Conservation (phyloP, 768 basidiomycete species). For the Pisolithus tinctorius region DNA sequence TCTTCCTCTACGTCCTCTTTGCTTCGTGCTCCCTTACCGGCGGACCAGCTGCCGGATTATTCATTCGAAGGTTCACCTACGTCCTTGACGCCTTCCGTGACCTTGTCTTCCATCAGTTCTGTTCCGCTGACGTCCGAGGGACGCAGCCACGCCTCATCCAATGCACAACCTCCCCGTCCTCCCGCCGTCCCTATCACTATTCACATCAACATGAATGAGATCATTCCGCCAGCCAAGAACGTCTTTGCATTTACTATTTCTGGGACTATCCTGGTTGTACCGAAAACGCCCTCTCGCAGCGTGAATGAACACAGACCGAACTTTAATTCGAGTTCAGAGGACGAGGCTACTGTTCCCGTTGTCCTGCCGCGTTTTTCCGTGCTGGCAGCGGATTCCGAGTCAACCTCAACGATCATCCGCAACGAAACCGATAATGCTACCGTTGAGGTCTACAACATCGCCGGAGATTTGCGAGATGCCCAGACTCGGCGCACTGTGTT, state of each 20-base stretch:
- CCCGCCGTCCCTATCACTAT: conserved; percentile 63
- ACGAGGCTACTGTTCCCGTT: conserved; percentile 42
- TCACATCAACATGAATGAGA: conserved; percentile 76
- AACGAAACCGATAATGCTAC: conserved; percentile 48
- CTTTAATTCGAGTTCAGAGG: conserved; percentile 11
- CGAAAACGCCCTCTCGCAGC: conserved; percentile 30
- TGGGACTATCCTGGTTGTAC: conserved; percentile 57
- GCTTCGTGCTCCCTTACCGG: conserved; percentile 68
- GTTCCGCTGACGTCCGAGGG: conserved; percentile 26
- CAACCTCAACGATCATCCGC: conserved; percentile 47
- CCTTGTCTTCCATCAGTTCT: conserved; percentile 34
- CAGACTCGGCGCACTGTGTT: conserved; percentile 60
- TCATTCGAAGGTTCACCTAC: conserved; percentile 64
- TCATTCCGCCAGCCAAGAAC: conserved; percentile 58
- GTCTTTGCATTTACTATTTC: conserved; percentile 58
- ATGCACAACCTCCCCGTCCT: conserved; percentile 24
- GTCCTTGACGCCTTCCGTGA: conserved; percentile 40
- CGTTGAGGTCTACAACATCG: conserved; percentile 58
- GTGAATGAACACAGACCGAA: conserved; percentile 16
- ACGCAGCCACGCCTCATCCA: conserved; percentile 34
- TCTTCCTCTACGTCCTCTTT: conserved; percentile 53
- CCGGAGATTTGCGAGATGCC: conserved; percentile 50
- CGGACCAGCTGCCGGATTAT: conserved; percentile 57
- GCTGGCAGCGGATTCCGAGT: conserved; percentile 59
- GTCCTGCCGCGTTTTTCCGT: conserved; percentile 64